Evolutionary conservation across 2,329 filamentous ascomycete species (phyloP).

Genomic region (Penicillium sp.): DNA sequence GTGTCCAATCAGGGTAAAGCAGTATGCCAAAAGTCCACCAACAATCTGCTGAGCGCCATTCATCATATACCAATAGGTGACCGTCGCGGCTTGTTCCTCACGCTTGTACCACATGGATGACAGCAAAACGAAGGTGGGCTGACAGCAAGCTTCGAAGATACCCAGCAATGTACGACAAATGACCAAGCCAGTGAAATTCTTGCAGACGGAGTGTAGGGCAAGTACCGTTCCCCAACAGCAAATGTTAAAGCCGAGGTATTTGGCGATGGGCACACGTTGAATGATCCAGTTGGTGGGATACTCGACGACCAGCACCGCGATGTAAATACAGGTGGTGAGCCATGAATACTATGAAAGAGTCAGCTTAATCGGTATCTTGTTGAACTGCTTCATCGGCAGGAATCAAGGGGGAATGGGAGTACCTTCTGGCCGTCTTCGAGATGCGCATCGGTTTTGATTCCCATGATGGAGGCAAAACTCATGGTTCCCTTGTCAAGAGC

Average conservation of each 20-base stretch:
- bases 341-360: slow-evolving; percentile 53
- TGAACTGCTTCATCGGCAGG: no score
- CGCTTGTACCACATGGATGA: slow-evolving; percentile 66
- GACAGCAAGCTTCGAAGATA: slow-evolving; percentile 64
- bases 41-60: slow-evolving; percentile 68
- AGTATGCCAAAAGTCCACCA: slow-evolving; percentile 61
- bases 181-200: slow-evolving; percentile 55
- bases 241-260: slow-evolving; percentile 60
- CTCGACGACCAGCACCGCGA: slow-evolving; percentile 63
- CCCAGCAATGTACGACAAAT: slow-evolving; percentile 60
- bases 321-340: slow-evolving; percentile 70
- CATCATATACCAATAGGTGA: slow-evolving; percentile 71
- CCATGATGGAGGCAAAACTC: slow-evolving; percentile 41
- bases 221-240: slow-evolving; percentile 58
- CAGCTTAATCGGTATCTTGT: neutral
- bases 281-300: slow-evolving; percentile 65
- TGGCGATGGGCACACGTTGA: slow-evolving; percentile 60
- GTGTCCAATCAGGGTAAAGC: slow-evolving; percentile 43
- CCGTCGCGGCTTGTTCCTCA: slow-evolving; percentile 59
- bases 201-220: slow-evolving; percentile 56
- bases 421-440: slow-evolving; percentile 35
- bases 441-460: slow-evolving; percentile 42
- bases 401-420: slow-evolving; percentile 4
- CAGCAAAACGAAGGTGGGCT: slow-evolving; percentile 62
- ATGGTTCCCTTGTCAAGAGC: slow-evolving; percentile 39